Evolutionary conservation across 1,284 basidiomycete species (phyloP), one percentile per base, ranked within the genome.

Genomic region (Fomes fomentarius): DNA sequence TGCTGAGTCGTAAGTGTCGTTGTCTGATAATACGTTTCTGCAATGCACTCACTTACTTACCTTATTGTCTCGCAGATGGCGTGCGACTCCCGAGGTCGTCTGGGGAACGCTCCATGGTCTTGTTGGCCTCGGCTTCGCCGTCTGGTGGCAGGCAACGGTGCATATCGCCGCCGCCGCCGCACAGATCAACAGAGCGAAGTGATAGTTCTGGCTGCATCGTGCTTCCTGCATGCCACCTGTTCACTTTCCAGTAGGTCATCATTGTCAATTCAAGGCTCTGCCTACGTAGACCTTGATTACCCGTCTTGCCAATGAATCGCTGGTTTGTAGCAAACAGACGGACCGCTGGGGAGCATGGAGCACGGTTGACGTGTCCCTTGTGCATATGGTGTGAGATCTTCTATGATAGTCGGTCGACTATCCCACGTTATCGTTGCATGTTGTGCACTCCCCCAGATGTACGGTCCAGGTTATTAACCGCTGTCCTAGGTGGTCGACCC

Each of bases 101-200:
- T 89, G 88, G 88, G 87, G 87, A 1, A 80, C 76, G 7, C 62
- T 82, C 25, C 89, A 91, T 57, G 89, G 88, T 8, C n/a, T 87
- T 42, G 55, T 91, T 28, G 84, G 86, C 14, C 67, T 90, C 9
- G 79, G 77, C 41, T 83, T 91, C 74, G 80, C 87, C 2, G 65
- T 80, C 4, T 91, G 88, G 88, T 91, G 88, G 89, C 89, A 91
- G 68, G 71, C 70, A 17, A 90, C 89, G 1, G 72, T 90, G 35
- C 76, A 77, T 38, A 69, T 82, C 33, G 75, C 81, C 28, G 75
- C 73, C n/a, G 43, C 45, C 19, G 52, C 57, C 41, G 50, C 59
- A 12, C 73, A 77, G 62, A 71, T 76, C 25, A 72, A 61, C 14
- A 71, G 63, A 58, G 37, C 47, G 42, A 63, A 69, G 56, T 69